Conservation (phyloP, 148 eudicot genomes). For the Cornus florida region DNA sequence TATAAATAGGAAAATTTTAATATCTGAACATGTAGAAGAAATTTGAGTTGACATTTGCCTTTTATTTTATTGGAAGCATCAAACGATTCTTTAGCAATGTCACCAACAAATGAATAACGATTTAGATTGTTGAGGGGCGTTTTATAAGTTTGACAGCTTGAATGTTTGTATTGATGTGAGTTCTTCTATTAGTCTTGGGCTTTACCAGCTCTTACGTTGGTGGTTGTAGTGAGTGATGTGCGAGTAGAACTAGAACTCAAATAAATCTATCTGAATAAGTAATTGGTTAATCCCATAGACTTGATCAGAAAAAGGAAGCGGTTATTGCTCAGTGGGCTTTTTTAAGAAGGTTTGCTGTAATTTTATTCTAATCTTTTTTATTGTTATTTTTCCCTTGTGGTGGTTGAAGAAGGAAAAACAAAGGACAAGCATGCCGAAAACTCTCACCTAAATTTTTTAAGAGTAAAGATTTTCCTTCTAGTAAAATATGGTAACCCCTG, state of each 20-base stretch:
- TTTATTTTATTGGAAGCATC: not conserved
- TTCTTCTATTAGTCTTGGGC: not conserved
- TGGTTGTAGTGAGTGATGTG: not conserved
- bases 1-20: not conserved
- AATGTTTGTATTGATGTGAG: no score
- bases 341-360: not conserved
- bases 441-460: no score
- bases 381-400: not conserved
- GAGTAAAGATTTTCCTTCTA: not conserved
- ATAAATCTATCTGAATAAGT: no score
- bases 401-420: not conserved
- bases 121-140: no score
- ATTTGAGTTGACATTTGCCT: not conserved
- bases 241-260: not conserved
- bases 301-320: not conserved
- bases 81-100: not conserved
- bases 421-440: no score
- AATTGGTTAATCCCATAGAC: no score
- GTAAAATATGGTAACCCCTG: not conserved
- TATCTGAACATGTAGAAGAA: not conserved
- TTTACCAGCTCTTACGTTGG: not conserved
- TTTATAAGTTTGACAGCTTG: no score
- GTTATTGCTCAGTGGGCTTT: no score
- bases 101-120: no score
- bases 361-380: not conserved